Evolutionary conservation across 208 protist species (phyloP), one percentile per base, ranked within the genome.

Genomic region (Trypanosomatidae sp.): DNA sequence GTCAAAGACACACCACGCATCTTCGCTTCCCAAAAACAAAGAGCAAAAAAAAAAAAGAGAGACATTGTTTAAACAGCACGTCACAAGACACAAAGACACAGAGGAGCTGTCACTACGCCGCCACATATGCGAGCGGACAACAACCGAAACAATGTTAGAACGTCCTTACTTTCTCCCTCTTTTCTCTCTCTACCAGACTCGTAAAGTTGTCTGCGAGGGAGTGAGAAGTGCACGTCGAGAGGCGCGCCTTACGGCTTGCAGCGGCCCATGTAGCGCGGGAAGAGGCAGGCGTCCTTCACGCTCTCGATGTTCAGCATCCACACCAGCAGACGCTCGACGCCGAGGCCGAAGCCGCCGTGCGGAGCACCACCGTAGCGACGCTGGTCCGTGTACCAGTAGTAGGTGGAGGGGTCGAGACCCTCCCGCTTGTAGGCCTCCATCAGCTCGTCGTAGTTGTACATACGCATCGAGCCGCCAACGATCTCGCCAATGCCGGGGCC

Each of bases 321-420:
- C 70, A 98, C 92, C 1, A 99, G 73, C 64, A 99, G 92, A 25
- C 99, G 88, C 83, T 99, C 99, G 10, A 99, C 70, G 30, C 99
- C 99, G 64, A 99, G 91, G 36, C 99, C 99, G 76, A 99, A 99
- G 66, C 99, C 99, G 60, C 98, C 99, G 82, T 99, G 98, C 43
- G 98, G 98, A 66, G 81, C 89, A 30, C 97, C 90, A 65, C 99
- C 99, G 78, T 96, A 99, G 74, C 98, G 98, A 64, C 99, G 92
- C 89, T 99, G 97, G 71, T 99, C 98, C 13, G 92, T 99, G 88
- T 97, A 99, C 98, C 99, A 99, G 89, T 99, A 99, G 87, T 99
- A 99, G 25, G 87, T 73, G 19, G 82, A 85, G 49, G 98, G 88
- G 76, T 99, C 94, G 15, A 99, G 85, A n/a, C 84, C 90, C 76